Conservation (phyloP, 306 rosid genomes). For the Glycine latifolia region DNA sequence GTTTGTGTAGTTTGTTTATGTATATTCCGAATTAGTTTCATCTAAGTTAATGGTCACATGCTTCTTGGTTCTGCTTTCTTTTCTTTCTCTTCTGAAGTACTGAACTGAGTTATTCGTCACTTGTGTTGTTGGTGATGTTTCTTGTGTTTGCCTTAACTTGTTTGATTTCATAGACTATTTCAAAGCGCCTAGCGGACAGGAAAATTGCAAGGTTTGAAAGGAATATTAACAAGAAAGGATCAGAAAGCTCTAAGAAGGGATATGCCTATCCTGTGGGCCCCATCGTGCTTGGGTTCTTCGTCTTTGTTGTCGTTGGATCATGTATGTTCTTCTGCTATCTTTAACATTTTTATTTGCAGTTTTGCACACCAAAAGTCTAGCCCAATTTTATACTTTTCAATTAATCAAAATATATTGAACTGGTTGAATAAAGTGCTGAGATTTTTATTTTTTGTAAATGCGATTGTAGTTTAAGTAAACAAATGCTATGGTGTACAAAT, state of each 20-base stretch:
- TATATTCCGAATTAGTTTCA: neutral
- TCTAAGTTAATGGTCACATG: neutral
- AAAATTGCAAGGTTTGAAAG: conserved; percentile 78
- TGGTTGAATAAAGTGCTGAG: too few species aligned
- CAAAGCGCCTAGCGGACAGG: conserved; percentile 75
- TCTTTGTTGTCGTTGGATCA: conserved; percentile 67
- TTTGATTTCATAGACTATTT: conserved; percentile 65
- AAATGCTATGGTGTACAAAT: neutral
- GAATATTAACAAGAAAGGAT: conserved; percentile 60
- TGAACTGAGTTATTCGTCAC: neutral
- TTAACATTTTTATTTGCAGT: neutral
- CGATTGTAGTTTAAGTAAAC: neutral
- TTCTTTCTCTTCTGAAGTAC: neutral
- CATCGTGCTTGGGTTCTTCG: conserved; percentile 59
- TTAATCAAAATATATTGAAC: neutral
- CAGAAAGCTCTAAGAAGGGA: conserved; percentile 58
- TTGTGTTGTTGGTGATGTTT: neutral
- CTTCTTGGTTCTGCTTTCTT: conserved; percentile 13
- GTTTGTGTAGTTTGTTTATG: neutral
- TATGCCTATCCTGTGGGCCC: conserved; percentile 56
- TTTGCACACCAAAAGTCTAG: neutral
- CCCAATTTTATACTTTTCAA: neutral
- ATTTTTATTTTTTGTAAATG: too few species aligned
- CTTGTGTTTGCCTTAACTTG: neutral
- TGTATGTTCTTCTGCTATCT: conserved; percentile 52